Base-by-base conservation (phyloP, 257 asterid genomes). In the Mitragyna speciosa region DNA sequence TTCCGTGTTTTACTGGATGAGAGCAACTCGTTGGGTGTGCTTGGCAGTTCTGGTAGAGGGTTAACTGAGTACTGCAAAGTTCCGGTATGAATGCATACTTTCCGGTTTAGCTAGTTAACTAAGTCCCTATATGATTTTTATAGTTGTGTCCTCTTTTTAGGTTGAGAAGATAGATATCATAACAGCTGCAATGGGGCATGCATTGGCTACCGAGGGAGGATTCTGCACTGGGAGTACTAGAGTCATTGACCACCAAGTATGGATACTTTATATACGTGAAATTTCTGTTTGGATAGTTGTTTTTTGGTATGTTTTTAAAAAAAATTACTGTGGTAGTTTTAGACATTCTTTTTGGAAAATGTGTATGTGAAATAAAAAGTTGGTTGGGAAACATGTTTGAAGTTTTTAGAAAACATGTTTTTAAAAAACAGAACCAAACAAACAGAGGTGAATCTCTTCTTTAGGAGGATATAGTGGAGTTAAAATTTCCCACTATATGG, bases 201-300 rank as follows among this genome's bases (percentile, higher is more conserved):
- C 97, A 19, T 87, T 95, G 87, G 99, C 99, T 77, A 87, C 97
- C 26, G 99, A 95, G 86, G 99, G 99, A 84, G 99, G 99, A 75
- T 93, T 95, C 85, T 95, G 99, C 87, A 92, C 97, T 20, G 99
- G 99, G 73, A 95, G 94, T 87, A 82, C 92, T 61, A 86, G 99
- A 87, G 98, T 93, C 82, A 87, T 92, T 66, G 99, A 95, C 66
- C 99, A 95, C 82, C 99, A 95, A 89, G 99, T 93, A 89, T 72
- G 85, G 3, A 76, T 77, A 74, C 73, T 56, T 72, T 52, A 81
- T 75, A 72, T 76, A 63, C 45, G 82, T 76, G 74, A 77, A 39
- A 30, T 66, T 59, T n/a, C 41, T 36, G 41, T 36, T 36, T 36
- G 41, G 41, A 36, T 36, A 4, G 2, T 2, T 36, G 4, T 36